These are phyloP conservation scores for Chaetomium fimeti DNA, from an alignment of 495 filamentous ascomycete genomes.

Conservation along the genomic window DNA sequence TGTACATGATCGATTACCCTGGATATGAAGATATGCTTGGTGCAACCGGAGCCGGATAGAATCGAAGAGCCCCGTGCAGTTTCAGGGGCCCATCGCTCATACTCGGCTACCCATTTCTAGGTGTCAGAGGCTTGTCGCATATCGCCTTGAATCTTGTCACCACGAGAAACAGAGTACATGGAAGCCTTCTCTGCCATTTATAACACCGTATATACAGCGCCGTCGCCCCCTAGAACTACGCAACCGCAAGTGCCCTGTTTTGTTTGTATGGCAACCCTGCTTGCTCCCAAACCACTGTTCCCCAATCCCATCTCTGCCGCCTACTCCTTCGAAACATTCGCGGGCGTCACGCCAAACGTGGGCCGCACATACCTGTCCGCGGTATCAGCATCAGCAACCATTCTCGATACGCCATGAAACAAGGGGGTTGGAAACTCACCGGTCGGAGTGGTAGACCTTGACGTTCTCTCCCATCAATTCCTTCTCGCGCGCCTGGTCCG, in stretches of 20 bases:
- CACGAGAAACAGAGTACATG: background rate
- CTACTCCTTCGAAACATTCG: conserved; percentile 50
- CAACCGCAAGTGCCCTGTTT: background rate
- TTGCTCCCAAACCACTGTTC: too few relatives aligned
- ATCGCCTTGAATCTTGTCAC: background rate
- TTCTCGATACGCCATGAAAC: conserved; percentile 3
- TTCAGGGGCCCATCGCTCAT: too few relatives aligned
- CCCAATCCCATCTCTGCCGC: background rate
- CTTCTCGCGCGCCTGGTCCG: conserved; percentile 86
- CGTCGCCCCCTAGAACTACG: too few relatives aligned
- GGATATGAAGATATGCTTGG: too few relatives aligned
- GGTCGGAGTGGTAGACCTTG: conserved; percentile 80
- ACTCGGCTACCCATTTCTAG: too few relatives aligned
- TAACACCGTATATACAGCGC: background rate
- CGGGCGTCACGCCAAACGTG: conserved; percentile 63
- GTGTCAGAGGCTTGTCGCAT: too few relatives aligned
- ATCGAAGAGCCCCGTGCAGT: too few relatives aligned
- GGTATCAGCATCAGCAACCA: conserved; percentile 12
- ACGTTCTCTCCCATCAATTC: conserved; percentile 77
- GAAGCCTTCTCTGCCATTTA: background rate
- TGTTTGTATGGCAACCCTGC: background rate
- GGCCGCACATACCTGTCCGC: conserved; percentile 64
- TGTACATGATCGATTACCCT: too few relatives aligned
- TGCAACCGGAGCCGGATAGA: too few relatives aligned
- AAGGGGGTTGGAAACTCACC: conserved; percentile 59